phyloP scores from a whole-genome alignment of 495 filamentous ascomycete genomes.

The Xanthoparmelia taractica region DNA sequence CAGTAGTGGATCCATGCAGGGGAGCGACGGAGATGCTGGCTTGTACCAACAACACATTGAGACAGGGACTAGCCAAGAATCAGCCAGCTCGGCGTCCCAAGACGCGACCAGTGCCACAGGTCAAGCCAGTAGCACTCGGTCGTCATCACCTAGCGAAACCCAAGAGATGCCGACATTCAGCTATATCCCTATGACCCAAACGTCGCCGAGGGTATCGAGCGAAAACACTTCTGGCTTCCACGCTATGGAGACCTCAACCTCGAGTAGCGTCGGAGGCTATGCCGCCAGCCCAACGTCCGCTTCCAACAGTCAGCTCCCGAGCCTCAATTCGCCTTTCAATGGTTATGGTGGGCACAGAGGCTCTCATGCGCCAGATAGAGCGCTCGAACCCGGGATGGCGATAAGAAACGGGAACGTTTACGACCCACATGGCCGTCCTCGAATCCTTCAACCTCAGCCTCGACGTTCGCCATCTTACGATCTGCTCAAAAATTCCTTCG shows the following conservation, averaged over 20 bases:
- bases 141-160: slow-evolving; percentile 13
- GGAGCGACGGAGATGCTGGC: neutral
- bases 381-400: slow-evolving; percentile 19
- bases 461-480: slow-evolving; percentile 11
- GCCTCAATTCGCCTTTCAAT: slow-evolving; percentile 23
- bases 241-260: neutral
- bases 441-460: slow-evolving; percentile 14
- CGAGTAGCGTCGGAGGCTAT: neutral
- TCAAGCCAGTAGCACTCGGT: slow-evolving; percentile 5
- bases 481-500: slow-evolving; percentile 6
- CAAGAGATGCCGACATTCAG: neutral
- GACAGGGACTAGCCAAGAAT: slow-evolving; percentile 13
- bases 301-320: slow-evolving; percentile 3
- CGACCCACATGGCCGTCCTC: slow-evolving; percentile 6
- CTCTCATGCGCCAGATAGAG: slow-evolving; percentile 18
- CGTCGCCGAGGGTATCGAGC: neutral
- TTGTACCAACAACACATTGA: slow-evolving; percentile 9
- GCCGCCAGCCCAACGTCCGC: neutral
- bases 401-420: neutral
- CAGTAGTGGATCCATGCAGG: slow-evolving; percentile 9
- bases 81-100: slow-evolving; percentile 11
- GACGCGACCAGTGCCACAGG: slow-evolving; percentile 7
- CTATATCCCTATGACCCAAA: slow-evolving; percentile 1
- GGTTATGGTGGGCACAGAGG: slow-evolving; percentile 23
- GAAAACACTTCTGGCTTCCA: neutral